Percentiles rank a stretch among this genome's conserved stretches.
These are phyloP conservation scores for Calophaca sinica DNA, from an alignment of 306 rosid species.

Conservation along the genomic window DNA sequence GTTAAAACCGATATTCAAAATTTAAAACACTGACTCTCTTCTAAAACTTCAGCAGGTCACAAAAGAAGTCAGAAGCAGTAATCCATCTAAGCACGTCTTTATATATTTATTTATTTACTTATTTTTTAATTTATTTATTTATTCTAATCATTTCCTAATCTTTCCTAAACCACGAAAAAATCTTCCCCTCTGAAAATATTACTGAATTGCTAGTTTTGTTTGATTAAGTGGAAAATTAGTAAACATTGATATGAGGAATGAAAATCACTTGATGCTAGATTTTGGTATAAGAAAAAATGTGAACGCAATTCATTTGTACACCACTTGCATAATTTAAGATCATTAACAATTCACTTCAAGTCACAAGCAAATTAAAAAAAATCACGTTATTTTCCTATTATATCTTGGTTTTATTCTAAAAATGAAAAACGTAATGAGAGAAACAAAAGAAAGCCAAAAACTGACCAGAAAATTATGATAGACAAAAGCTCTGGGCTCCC, in stretches of 20 bases:
- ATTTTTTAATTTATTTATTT: background rate
- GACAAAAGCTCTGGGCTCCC: slow-evolving; percentile 95
- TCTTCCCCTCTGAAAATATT: background rate
- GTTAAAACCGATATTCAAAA: background rate
- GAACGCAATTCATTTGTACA: background rate
- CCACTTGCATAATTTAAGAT: background rate
- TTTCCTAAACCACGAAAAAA: too few relatives aligned
- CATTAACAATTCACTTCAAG: background rate
- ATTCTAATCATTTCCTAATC: background rate
- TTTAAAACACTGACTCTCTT: slow-evolving; percentile 1
- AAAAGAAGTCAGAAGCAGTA: background rate
- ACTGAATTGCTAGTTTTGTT: background rate
- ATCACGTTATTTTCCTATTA: background rate
- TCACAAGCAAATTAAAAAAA: background rate
- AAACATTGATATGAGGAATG: background rate
- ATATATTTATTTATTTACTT: background rate
- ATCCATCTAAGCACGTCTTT: too few relatives aligned
- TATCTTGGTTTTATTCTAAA: background rate
- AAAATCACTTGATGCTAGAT: background rate
- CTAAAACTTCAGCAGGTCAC: background rate
- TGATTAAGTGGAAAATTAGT: background rate
- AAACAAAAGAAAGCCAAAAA: background rate
- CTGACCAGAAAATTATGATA: slow-evolving; percentile 93
- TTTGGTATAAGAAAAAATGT: background rate
- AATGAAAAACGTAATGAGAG: background rate